These are phyloP conservation scores for Backusella luteola DNA, from an alignment of 192 early-diverging fungal genomes.

Conservation along the genomic window DNA sequence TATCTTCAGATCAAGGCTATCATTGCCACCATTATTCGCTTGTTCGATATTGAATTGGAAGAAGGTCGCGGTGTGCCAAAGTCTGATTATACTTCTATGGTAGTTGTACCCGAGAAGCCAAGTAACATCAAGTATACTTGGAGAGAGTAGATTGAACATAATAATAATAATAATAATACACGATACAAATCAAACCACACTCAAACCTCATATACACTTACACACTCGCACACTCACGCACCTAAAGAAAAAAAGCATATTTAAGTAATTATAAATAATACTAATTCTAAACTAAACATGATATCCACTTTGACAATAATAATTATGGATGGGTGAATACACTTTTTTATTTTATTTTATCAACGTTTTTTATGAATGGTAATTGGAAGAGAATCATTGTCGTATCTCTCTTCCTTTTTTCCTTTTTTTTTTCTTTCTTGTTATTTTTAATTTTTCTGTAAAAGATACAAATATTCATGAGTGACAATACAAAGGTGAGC, in stretches of 20 bases:
- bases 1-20: conserved; percentile 96
- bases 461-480: not conserved
- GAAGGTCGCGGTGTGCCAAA: conserved; percentile 73
- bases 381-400: no score
- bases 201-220: not conserved
- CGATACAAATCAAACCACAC: not conserved
- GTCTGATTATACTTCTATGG: conserved; percentile 87
- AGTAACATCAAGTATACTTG: conserved; percentile 51
- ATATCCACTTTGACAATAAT: not conserved
- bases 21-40: conserved; percentile 75
- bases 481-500: not conserved
- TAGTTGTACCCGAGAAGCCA: conserved; percentile 81
- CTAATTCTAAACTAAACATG: conserved; percentile 2
- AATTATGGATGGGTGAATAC: not conserved
- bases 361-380: not conserved
- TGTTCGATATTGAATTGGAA: conserved; percentile 69
- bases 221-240: not conserved
- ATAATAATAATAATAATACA: not conserved
- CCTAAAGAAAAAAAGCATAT: not conserved
- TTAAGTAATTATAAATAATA: conserved; percentile 5
- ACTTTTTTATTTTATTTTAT: not conserved
- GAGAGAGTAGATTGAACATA: conserved; percentile 20
- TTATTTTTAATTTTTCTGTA: not conserved
- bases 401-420: no score
- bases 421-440: not conserved